Evolutionary conservation across 352 stramenopile species (phyloP).

Genomic region (Globisporangium cylindrosporum): DNA sequence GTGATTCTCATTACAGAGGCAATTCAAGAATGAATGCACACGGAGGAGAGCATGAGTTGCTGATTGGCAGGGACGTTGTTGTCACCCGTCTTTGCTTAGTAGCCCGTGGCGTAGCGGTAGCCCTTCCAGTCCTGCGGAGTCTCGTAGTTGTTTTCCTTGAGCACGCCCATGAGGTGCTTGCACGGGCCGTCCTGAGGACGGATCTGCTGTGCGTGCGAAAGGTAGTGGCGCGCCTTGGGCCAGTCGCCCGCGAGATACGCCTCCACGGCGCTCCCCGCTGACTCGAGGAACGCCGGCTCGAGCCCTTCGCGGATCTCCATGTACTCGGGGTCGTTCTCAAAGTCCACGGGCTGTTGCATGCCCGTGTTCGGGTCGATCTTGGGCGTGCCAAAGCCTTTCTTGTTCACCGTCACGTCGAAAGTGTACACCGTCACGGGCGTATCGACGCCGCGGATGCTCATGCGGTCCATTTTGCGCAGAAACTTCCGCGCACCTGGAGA

Average conservation of each 20-base stretch:
- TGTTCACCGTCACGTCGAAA: slow-evolving; percentile 83
- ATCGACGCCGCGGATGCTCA: slow-evolving; percentile 81
- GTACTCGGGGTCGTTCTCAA: slow-evolving; percentile 82
- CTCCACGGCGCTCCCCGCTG: slow-evolving; percentile 59
- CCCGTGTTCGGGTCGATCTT: slow-evolving; percentile 63
- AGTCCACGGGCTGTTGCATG: slow-evolving; percentile 67
- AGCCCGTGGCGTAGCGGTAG: slow-evolving; percentile 86
- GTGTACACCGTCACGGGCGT: slow-evolving; percentile 84
- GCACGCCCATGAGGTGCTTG: slow-evolving; percentile 88
- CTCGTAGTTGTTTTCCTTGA: slow-evolving; percentile 80
- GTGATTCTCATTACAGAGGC: neutral
- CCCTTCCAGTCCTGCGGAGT: slow-evolving; percentile 91
- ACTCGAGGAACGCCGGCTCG: slow-evolving; percentile 79
- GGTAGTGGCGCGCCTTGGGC: slow-evolving; percentile 69
- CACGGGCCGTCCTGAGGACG: slow-evolving; percentile 87
- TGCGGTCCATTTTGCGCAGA: slow-evolving; percentile 80
- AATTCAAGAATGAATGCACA: too few species aligned
- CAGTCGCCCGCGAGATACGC: slow-evolving; percentile 74
- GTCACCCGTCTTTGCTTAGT: slow-evolving; percentile 24
- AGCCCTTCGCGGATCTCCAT: slow-evolving; percentile 80
- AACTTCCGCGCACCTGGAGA: slow-evolving; percentile 70
- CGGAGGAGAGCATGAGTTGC: too few species aligned
- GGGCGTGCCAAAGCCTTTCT: slow-evolving; percentile 69
- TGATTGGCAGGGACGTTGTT: too few species aligned
- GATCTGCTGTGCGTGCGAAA: slow-evolving; percentile 70